Evolutionary conservation across 495 filamentous ascomycete species (phyloP).

Genomic region (Achaetomiella virescens): DNA sequence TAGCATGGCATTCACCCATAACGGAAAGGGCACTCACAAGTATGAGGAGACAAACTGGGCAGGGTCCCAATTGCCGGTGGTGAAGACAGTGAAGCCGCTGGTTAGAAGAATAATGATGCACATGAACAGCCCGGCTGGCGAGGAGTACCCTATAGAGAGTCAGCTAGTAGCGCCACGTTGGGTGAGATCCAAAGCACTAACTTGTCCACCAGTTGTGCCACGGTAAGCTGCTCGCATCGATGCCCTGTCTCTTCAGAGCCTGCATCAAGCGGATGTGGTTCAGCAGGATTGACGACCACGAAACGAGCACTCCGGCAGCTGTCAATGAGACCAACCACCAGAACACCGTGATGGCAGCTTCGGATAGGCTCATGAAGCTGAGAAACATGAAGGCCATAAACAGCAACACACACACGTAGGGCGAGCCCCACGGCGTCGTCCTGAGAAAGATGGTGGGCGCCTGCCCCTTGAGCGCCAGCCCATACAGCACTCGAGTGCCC

Average conservation of each 20-base stretch:
- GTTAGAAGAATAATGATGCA: constrained; percentile 44
- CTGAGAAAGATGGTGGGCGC: constrained; percentile 54
- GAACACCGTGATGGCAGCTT: constrained; percentile 53
- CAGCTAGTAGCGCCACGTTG: not conserved
- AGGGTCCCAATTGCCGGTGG: constrained; percentile 41
- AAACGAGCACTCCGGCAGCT: constrained; percentile 49
- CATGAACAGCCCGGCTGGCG: constrained; percentile 37
- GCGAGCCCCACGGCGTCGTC: constrained; percentile 56
- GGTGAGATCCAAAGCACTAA: constrained; percentile 11
- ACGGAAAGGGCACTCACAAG: constrained; percentile 32
- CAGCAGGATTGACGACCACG: constrained; percentile 44
- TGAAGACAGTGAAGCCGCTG: constrained; percentile 45
- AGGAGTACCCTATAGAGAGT: constrained; percentile 26
- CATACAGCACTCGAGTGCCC: constrained; percentile 58
- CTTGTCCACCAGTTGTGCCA: constrained; percentile 42
- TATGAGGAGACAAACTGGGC: constrained; percentile 44
- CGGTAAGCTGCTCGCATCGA: constrained; percentile 31
- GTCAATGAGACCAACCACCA: constrained; percentile 55
- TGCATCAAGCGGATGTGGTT: constrained; percentile 43
- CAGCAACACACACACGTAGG: constrained; percentile 50
- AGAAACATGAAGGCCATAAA: constrained; percentile 49
- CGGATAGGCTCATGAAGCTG: constrained; percentile 54
- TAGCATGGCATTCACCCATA: not conserved
- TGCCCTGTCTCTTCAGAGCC: constrained; percentile 38
- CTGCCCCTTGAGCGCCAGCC: constrained; percentile 53